Percentiles rank a stretch among this genome's conserved stretches.
phyloP scores from a whole-genome alignment of 2,329 filamentous ascomycete species.

The Aspergillus hortae region DNA sequence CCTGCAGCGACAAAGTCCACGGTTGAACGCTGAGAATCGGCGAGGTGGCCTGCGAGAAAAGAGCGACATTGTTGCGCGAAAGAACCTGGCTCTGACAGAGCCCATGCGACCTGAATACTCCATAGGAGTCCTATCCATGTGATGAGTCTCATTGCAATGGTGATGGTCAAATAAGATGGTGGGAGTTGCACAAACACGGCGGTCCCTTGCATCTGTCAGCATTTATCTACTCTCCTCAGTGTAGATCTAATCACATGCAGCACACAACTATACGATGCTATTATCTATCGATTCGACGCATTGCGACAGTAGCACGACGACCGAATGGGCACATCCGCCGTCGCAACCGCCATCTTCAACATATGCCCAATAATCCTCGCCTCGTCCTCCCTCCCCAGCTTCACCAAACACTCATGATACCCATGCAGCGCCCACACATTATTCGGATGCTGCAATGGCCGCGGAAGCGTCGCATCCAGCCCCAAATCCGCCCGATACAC shows the following conservation, averaged over 20 bases:
- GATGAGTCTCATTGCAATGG: background rate
- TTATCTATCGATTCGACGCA: background rate
- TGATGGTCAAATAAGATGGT: background rate
- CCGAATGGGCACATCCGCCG: constrained; percentile 58
- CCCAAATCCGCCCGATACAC: constrained; percentile 63
- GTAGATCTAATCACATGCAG: background rate
- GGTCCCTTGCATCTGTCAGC: background rate
- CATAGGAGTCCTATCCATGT: background rate
- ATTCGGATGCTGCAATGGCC: constrained; percentile 64
- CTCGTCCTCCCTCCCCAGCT: constrained; percentile 49
- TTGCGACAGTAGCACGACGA: constrained; percentile 57
- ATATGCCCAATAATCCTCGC: constrained; percentile 48
- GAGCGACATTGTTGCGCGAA: background rate
- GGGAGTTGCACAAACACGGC: background rate
- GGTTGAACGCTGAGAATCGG: background rate
- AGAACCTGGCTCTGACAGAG: background rate
- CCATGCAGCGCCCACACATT: constrained; percentile 76
- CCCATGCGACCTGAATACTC: background rate
- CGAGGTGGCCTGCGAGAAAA: background rate
- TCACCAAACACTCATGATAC: constrained; percentile 65
- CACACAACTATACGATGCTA: background rate
- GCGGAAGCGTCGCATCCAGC: constrained; percentile 56
- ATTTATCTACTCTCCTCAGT: too few relatives aligned
- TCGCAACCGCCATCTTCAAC: constrained; percentile 51
- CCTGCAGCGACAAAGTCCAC: background rate